Conservation (phyloP, 768 basidiomycete species). For the Phylloporus scabripes region DNA sequence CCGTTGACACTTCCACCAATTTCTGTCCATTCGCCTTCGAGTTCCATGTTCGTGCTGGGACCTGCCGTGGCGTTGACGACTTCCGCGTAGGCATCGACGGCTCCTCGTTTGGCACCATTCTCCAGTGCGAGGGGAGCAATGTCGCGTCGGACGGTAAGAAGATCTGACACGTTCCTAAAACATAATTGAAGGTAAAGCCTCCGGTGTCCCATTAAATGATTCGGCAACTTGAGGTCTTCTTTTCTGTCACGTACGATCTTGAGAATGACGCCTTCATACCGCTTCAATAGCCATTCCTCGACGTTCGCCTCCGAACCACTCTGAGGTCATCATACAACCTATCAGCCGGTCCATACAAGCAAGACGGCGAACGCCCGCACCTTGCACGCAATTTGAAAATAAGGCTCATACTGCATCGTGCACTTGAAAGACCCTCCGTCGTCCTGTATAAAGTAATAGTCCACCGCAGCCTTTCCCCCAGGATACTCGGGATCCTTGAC, state of each 20-base stretch:
- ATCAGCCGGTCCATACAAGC: constrained; percentile 2
- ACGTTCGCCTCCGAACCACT: constrained; percentile 80
- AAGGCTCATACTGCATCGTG: constrained; percentile 89
- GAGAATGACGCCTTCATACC: constrained; percentile 81
- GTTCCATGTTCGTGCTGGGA: constrained; percentile 59
- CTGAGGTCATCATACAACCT: constrained; percentile 34
- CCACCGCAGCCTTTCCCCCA: constrained; percentile 83
- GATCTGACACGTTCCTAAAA: constrained; percentile 92
- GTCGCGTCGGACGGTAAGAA: constrained; percentile 82
- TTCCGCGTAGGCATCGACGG: constrained; percentile 96
- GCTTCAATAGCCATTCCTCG: constrained; percentile 94
- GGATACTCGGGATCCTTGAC: constrained; percentile 83
- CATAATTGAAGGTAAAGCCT: constrained; percentile 83
- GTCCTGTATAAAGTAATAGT: constrained; percentile 96
- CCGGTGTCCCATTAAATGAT: constrained; percentile 93
- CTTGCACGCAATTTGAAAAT: constrained; percentile 91
- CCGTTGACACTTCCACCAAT: constrained; percentile 37
- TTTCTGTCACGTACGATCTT: constrained; percentile 79
- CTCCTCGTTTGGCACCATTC: constrained; percentile 89
- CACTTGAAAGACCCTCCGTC: constrained; percentile 96
- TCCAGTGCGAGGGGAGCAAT: constrained; percentile 83
- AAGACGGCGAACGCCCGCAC: constrained; percentile 33
- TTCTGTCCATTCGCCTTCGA: constrained; percentile 60
- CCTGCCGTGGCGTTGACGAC: constrained; percentile 77
- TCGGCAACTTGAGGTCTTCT: constrained; percentile 92